Base-by-base conservation (phyloP, 2,329 filamentous ascomycete species). In the Cryphonectria naterciae region DNA sequence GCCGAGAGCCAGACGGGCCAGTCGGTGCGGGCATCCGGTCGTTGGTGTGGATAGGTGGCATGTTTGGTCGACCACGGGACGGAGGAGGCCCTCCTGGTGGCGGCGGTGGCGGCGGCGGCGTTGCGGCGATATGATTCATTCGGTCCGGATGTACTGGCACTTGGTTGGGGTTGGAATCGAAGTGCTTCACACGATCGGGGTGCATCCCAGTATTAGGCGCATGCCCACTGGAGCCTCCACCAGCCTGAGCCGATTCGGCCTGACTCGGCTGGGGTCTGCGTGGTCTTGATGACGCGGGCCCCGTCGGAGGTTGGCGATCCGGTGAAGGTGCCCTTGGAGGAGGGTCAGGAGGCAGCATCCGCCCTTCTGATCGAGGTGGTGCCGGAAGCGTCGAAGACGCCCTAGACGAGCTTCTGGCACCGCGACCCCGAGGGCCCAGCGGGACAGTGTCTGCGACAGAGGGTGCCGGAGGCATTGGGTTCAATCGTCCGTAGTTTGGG, bases 401-500 rank as follows among this genome's bases (percentile, higher is more conserved):
- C 49, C 78, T 74, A 75, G 35, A 77, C 74, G 58, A 80, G 78
- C 76, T 77, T 65, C 79, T 77, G 4, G 85, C 82, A 61, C 79
- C 77, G 62, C 80, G 79, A 74, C 80, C 83, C 72, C 85, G 84
- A 22, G 88, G 88, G 1, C 87, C 89, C n/a, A 85, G 85, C 4
- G 88, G 88, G 56, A 86, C 79, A 56, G 37, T 82, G 78, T 78
- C 83, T 39, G 76, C 75, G 39, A 83, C 78, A 35, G 83, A 81
- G 64, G 84, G 81, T 43, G 83, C 78, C 35, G 83, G 81, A 65
- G 84, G 81, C 65, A 86, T 83, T 1, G 85, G 80, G 73, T 88
- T 90, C 64, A 91, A 81, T 2, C 89, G 87, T 39, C 89, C 89
- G 75, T 91, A 91, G 69, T 87, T 89, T 22, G 87, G 86, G 77